phyloP scores from a whole-genome alignment of 345 rosid species.

The Acer negundo region DNA sequence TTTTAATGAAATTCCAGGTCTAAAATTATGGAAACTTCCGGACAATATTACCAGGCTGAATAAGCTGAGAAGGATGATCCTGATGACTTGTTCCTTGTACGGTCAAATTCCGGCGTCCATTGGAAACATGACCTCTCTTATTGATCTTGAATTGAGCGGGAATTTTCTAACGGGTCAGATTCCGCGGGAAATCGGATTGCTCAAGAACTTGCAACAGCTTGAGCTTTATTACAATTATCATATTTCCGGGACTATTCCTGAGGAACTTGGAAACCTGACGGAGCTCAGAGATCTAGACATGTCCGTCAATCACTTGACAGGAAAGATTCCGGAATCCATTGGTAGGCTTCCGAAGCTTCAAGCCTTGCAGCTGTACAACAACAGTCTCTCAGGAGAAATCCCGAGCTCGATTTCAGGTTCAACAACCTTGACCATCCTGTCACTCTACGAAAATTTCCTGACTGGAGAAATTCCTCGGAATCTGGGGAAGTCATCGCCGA shows the following conservation, averaged over 20 bases:
- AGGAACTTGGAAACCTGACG: constrained; percentile 80
- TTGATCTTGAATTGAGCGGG: constrained; percentile 85
- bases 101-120: constrained; percentile 76
- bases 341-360: constrained; percentile 73
- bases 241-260: constrained; percentile 73
- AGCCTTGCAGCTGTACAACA: constrained; percentile 87
- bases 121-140: constrained; percentile 80
- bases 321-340: constrained; percentile 74
- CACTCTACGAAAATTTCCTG: constrained; percentile 71
- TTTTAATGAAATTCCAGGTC: constrained; percentile 50
- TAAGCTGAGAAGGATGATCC: constrained; percentile 63
- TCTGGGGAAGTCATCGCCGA: constrained; percentile 55
- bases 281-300: constrained; percentile 84
- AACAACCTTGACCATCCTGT: constrained; percentile 57
- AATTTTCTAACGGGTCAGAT: constrained; percentile 69
- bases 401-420: constrained; percentile 65
- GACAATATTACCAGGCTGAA: constrained; percentile 47
- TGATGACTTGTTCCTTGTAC: constrained; percentile 59
- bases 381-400: constrained; percentile 84
- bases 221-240: constrained; percentile 83
- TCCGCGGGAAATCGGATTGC: constrained; percentile 72
- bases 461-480: constrained; percentile 72
- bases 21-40: constrained; percentile 62
- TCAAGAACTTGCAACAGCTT: constrained; percentile 71
- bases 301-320: constrained; percentile 76